phyloP scores from a whole-genome alignment of 2,329 filamentous ascomycete genomes.

The Fusarium sambucinum region DNA sequence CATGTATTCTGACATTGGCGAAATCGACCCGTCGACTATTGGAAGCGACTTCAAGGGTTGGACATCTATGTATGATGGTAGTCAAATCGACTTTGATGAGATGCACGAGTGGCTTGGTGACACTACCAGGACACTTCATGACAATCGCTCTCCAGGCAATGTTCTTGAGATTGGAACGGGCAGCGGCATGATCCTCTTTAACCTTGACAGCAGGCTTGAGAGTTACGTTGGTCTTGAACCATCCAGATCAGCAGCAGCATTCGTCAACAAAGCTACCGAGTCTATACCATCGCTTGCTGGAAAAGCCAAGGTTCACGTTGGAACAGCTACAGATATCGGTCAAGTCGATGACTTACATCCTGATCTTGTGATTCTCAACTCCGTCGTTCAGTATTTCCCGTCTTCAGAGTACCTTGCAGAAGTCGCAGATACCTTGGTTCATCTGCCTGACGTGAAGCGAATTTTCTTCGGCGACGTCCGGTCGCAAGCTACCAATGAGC shows the following conservation, averaged over 20 bases:
- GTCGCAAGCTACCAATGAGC: conserved; percentile 26
- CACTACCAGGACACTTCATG: conserved; percentile 42
- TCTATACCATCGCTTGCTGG: conserved; percentile 23
- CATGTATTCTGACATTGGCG: conserved; percentile 29
- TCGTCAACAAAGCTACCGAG: conserved; percentile 29
- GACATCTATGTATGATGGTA: conserved; percentile 52
- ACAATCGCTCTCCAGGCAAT: conserved; percentile 14
- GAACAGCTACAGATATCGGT: conserved; percentile 21
- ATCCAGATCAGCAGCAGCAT: conserved; percentile 37
- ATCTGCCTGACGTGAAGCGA: conserved; percentile 1
- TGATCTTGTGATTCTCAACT: conserved; percentile 13
- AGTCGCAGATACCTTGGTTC: neutral
- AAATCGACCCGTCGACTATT: conserved; percentile 17
- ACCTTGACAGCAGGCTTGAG: conserved; percentile 36
- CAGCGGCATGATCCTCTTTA: conserved; percentile 52
- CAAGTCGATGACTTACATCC: neutral
- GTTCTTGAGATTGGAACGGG: conserved; percentile 52
- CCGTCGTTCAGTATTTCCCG: conserved; percentile 10
- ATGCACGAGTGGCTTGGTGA: conserved; percentile 54
- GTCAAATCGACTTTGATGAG: conserved; percentile 42
- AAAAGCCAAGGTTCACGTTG: conserved; percentile 40
- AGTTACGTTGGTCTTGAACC: conserved; percentile 50
- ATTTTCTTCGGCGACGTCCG: conserved; percentile 41
- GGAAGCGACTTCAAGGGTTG: conserved; percentile 50
- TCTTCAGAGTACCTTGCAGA: conserved; percentile 11